Evolutionary conservation across 2,329 filamentous ascomycete genomes (phyloP).

Genomic region (Penicillium corylophilum): DNA sequence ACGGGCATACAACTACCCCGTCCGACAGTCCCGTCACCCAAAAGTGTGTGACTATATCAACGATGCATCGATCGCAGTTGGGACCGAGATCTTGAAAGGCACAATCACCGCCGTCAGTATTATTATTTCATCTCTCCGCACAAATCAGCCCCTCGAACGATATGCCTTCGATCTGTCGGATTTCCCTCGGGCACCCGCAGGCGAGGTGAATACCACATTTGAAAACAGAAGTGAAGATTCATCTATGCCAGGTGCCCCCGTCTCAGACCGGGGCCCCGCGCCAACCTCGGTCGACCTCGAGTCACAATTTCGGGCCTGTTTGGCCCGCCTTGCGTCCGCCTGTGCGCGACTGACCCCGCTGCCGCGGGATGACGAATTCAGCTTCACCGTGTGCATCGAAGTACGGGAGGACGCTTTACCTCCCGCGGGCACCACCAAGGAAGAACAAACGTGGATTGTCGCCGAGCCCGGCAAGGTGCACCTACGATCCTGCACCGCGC

Average conservation of each 20-base stretch:
- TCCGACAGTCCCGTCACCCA: conserved; percentile 83
- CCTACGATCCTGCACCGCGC: conserved; percentile 39
- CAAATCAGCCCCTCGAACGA: conserved; percentile 56
- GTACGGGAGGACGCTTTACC: conserved; percentile 48
- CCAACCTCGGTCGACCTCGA: conserved; percentile 45
- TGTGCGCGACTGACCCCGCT: conserved; percentile 45
- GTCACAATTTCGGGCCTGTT: conserved; percentile 50
- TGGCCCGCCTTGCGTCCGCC: conserved; percentile 45
- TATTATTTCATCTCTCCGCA: conserved; percentile 54
- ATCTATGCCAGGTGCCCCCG: conserved; percentile 30
- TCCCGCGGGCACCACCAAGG: conserved; percentile 47
- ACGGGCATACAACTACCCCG: conserved; percentile 78
- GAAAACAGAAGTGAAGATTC: conserved; percentile 41
- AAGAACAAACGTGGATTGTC: conserved; percentile 61
- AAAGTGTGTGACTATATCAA: conserved; percentile 81
- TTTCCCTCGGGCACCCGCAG: conserved; percentile 52
- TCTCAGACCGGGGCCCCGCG: conserved; percentile 28
- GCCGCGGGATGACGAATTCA: conserved; percentile 49
- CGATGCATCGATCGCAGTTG: conserved; percentile 73
- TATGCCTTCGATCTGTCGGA: conserved; percentile 60
- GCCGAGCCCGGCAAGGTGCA: conserved; percentile 52
- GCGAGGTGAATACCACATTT: conserved; percentile 54
- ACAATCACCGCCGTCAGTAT: conserved; percentile 56
- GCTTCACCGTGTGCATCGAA: conserved; percentile 51
- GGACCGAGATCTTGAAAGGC: conserved; percentile 65